Base-by-base conservation (phyloP, 148 eudicot genomes). In the Limonium bicolor region DNA sequence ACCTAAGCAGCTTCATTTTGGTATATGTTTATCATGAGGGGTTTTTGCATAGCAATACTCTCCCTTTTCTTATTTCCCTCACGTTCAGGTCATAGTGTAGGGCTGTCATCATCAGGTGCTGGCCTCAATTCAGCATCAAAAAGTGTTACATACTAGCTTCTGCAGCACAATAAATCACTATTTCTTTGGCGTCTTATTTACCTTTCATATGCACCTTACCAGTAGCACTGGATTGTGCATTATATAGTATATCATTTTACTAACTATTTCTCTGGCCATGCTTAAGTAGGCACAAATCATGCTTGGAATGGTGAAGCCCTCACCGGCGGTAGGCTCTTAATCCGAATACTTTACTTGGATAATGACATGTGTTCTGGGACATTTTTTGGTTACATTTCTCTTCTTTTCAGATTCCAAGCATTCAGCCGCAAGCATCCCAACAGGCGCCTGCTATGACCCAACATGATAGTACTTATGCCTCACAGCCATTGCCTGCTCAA, bases 261-360 rank as follows among this genome's bases (percentile, higher is more conserved):
- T 25, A 23, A 43, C 13, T 43, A 43, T 22, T 34, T 31, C 24
- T 17, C 16, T 1, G 8, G 47, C 10, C 39, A 24, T 59, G 28
- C 47, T 41, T 34, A 20, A 54, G 31, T 50, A 88, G 97, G 97
- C 97, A 34, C 97, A 88, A 62, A 88, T 88, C 17, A 83, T 88
- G 97, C 94, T 88, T 37, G 94, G 97, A 56, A 88, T 88, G 97
- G 84, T 88, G 48, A 68, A 79, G 62, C 68, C 94, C 13, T 69
- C 97, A 13, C 72, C 70, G 61, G 48, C 60, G 74, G 95, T 84
- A 77, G 43, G 65, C 48, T 36, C 28, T 40, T 20, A 5, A 16
- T 38, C 7, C 40, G 17, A 20, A 4, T 27, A 18, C 19, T 10
- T 2, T 11, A 39, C 5, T 13, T 3, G 13, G 39, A 6, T 25